A percentile compares a stretch with the other conserved stretches of the same genome.
phyloP scores from a whole-genome alignment of 768 basidiomycete species.

The Arthromyces matolae region DNA sequence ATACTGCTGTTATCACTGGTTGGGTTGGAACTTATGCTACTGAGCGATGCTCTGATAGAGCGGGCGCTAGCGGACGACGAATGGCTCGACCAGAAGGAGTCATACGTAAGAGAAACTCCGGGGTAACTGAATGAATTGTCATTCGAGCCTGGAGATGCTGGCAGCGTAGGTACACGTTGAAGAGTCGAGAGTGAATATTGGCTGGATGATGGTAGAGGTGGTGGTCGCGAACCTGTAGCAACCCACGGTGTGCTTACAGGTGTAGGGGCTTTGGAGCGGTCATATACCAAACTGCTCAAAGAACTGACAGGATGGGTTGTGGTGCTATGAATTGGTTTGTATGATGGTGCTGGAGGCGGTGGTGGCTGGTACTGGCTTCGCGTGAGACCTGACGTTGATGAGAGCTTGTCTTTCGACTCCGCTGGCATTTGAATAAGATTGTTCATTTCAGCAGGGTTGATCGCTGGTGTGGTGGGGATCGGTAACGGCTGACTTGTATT shows the following conservation, averaged over 20 bases:
- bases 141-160: constrained; percentile 5
- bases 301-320: neutral
- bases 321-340: neutral
- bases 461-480: neutral
- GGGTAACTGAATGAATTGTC: constrained; percentile 26
- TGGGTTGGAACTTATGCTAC: constrained; percentile 4
- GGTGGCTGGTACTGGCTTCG: constrained; percentile 2
- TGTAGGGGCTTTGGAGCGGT: neutral
- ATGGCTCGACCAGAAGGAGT: constrained; percentile 62
- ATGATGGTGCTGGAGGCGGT: constrained; percentile 2
- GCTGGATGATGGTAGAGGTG: constrained; percentile 9
- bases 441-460: constrained; percentile 2
- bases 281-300: neutral
- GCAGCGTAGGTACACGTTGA: constrained; percentile 9
- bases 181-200: constrained; percentile 12
- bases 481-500: too few relatives aligned
- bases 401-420: constrained; percentile 13
- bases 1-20: neutral
- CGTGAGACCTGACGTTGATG: neutral
- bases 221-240: constrained; percentile 1
- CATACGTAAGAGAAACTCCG: constrained; percentile 47
- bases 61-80: constrained; percentile 22
- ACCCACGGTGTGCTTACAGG: constrained; percentile 10
- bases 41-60: constrained; percentile 16
- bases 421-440: constrained; percentile 14